Conservation (phyloP, 2,329 filamentous ascomycete genomes). For the Samsoniella hepiali region DNA sequence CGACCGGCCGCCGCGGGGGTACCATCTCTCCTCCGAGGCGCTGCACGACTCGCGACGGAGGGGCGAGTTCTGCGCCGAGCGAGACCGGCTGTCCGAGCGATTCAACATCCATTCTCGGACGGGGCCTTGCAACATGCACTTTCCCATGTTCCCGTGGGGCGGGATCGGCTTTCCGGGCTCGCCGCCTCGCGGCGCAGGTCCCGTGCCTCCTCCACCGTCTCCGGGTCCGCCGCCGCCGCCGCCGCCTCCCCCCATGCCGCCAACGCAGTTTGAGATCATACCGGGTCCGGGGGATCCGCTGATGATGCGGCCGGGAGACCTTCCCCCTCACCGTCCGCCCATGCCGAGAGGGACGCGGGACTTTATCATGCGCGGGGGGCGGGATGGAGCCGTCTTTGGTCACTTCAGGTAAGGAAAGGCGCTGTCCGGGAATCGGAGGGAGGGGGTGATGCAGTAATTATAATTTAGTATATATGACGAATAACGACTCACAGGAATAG, state of each 20-base stretch:
- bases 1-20: not conserved
- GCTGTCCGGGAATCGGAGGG: too few relatives aligned
- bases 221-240: not conserved
- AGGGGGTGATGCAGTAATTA: not conserved
- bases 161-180: not conserved
- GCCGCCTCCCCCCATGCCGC: too few relatives aligned
- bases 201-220: not conserved
- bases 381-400: not conserved
- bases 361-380: not conserved
- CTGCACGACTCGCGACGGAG: not conserved
- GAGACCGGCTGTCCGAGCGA: not conserved
- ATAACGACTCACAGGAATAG: not conserved
- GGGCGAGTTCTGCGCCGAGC: not conserved
- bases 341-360: not conserved
- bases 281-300: not conserved
- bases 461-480: not conserved
- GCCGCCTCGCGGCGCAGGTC: not conserved
- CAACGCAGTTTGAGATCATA: not conserved
- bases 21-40: not conserved
- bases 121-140: not conserved
- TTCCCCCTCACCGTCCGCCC: not conserved
- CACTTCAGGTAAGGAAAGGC: not conserved
- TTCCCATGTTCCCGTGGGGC: not conserved
- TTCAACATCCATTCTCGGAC: not conserved
- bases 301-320: not conserved